Evolutionary conservation across 2,329 filamentous ascomycete genomes (phyloP).

Genomic region (Colletotrichum scovillei): DNA sequence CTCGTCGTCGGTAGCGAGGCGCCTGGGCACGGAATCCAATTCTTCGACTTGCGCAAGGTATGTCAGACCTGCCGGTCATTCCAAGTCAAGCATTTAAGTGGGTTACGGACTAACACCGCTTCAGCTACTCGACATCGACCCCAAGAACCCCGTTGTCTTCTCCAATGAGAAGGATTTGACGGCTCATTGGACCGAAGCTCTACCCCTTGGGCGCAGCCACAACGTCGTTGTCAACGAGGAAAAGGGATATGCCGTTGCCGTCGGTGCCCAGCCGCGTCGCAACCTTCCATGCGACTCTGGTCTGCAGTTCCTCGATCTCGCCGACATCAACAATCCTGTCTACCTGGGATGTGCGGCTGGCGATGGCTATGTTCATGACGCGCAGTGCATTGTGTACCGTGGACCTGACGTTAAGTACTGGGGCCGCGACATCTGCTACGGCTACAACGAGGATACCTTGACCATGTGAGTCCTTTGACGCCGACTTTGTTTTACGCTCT

Average conservation of each 20-base stretch:
- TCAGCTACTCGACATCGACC: constrained; percentile 53
- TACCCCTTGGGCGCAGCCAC: constrained; percentile 53
- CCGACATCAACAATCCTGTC: constrained; percentile 63
- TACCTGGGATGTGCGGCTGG: constrained; percentile 63
- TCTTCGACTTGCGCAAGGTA: constrained; percentile 67
- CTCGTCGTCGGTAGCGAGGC: constrained; percentile 51
- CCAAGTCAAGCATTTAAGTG: background rate
- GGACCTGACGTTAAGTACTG: constrained; percentile 60
- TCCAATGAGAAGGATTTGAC: constrained; percentile 43
- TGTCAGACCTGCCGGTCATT: background rate
- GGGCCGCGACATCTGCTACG: constrained; percentile 66
- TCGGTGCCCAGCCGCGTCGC: constrained; percentile 52
- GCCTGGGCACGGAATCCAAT: constrained; percentile 64
- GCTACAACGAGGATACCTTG: constrained; percentile 64
- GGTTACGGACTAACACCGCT: background rate
- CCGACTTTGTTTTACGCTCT: too few relatives aligned
- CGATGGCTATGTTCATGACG: constrained; percentile 71
- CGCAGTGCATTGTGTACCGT: constrained; percentile 67
- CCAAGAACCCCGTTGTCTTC: constrained; percentile 46
- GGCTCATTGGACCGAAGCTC: constrained; percentile 43
- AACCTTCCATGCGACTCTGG: constrained; percentile 57
- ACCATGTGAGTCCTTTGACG: constrained; percentile 49
- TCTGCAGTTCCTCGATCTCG: constrained; percentile 68
- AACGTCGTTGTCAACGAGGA: constrained; percentile 61
- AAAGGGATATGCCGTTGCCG: constrained; percentile 56